A percentile compares a stretch with the other conserved stretches of the same genome.
phyloP scores from a whole-genome alignment of 441 rosid species.

The Manihot esculenta region DNA sequence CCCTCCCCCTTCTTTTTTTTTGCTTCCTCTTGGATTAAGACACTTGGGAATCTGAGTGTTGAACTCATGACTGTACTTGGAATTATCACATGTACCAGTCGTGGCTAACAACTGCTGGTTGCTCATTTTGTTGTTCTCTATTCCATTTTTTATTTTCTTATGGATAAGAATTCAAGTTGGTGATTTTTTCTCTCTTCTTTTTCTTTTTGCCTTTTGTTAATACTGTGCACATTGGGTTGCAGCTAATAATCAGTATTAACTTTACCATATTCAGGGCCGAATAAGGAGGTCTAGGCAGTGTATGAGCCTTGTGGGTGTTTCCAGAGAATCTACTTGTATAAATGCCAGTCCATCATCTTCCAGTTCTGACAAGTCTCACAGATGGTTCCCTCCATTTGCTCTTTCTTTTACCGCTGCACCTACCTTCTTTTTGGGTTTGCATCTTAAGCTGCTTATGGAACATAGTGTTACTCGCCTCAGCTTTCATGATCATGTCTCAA shows the following conservation, averaged over 20 bases:
- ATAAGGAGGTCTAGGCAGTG: slow-evolving; percentile 41
- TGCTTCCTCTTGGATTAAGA: background rate
- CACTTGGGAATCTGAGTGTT: background rate
- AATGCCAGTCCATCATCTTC: slow-evolving; percentile 30
- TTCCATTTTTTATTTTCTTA: slow-evolving; percentile 6
- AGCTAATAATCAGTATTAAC: slow-evolving; percentile 5
- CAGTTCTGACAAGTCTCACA: slow-evolving; percentile 33
- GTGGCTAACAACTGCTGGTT: background rate
- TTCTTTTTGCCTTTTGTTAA: background rate
- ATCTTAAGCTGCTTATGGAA: slow-evolving; percentile 65
- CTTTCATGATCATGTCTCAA: slow-evolving; percentile 40
- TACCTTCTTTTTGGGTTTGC: slow-evolving; percentile 55
- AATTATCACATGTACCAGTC: background rate
- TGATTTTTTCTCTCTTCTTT: background rate
- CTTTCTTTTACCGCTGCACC: slow-evolving; percentile 62
- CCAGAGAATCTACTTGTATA: slow-evolving; percentile 32
- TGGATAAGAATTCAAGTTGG: background rate
- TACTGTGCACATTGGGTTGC: background rate
- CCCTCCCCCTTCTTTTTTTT: too few species aligned
- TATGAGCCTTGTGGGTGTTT: slow-evolving; percentile 29
- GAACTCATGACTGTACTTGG: background rate
- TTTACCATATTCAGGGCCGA: slow-evolving; percentile 41
- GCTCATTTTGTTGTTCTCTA: background rate
- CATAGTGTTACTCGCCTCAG: slow-evolving; percentile 32
- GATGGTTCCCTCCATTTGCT: slow-evolving; percentile 41